These are phyloP conservation scores for Ceratobasidium sp. DNA, from an alignment of 1,284 basidiomycete species.

Conservation along the genomic window DNA sequence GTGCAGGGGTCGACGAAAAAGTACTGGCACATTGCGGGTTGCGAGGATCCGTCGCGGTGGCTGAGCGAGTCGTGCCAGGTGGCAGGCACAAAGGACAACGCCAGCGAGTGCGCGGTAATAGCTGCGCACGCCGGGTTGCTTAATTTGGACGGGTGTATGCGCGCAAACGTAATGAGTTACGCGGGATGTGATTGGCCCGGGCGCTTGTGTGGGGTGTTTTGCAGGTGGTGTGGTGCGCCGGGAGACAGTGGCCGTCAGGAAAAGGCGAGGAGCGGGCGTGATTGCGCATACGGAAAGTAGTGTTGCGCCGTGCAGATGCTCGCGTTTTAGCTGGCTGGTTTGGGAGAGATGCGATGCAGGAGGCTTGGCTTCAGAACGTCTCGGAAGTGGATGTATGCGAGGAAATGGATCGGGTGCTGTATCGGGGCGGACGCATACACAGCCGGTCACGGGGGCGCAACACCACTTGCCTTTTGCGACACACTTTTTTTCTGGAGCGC, in stretches of 20 bases:
- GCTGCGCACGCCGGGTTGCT: conserved; percentile 2
- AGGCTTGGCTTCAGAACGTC: conserved; percentile 21
- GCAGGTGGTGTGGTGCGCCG: conserved; percentile 1
- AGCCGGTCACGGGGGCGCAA: conserved; percentile 16
- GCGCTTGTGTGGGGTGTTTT: too few species aligned
- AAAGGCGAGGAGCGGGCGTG: neutral
- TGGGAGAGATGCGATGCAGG: neutral
- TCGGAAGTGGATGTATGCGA: conserved; percentile 24
- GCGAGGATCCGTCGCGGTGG: conserved; percentile 12
- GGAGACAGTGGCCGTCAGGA: neutral
- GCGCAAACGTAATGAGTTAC: conserved; percentile 17
- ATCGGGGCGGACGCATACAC: neutral
- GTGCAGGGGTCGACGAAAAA: neutral
- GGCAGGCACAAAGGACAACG: conserved; percentile 20
- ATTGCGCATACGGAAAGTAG: too few species aligned
- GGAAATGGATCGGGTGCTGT: conserved; percentile 21
- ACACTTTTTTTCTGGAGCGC: conserved; percentile 14
- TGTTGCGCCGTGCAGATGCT: neutral
- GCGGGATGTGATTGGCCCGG: neutral
- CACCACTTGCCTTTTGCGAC: neutral
- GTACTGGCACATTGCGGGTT: neutral
- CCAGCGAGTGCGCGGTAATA: conserved; percentile 19
- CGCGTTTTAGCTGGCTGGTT: too few species aligned
- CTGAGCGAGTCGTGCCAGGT: conserved; percentile 3
- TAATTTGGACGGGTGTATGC: conserved; percentile 22